phyloP scores from a whole-genome alignment of 345 rosid genomes.

The Clarkia xantiana region DNA sequence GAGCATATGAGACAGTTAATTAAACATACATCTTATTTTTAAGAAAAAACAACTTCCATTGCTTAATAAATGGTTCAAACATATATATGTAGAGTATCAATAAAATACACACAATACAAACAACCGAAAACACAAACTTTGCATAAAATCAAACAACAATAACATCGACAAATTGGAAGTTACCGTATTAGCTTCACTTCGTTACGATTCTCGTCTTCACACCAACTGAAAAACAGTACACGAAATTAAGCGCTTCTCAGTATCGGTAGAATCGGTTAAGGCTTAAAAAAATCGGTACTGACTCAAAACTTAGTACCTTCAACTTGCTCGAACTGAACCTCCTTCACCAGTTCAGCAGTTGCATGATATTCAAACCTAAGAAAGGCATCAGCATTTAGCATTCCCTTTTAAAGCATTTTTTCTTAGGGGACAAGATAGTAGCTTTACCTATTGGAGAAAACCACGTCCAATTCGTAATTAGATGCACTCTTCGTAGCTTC shows the following conservation, averaged over 20 bases:
- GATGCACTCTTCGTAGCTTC: slow-evolving; percentile 72
- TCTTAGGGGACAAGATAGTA: neutral
- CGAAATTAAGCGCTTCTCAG: neutral
- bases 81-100: too few relatives aligned
- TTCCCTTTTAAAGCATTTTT: too few relatives aligned
- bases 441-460: slow-evolving; percentile 62
- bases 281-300: neutral
- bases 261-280: neutral
- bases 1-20: too few relatives aligned
- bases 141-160: too few relatives aligned
- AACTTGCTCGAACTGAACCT: slow-evolving; percentile 63
- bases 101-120: too few relatives aligned
- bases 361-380: slow-evolving; percentile 75
- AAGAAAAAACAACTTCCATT: too few relatives aligned
- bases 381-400: neutral
- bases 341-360: slow-evolving; percentile 63
- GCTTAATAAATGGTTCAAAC: too few relatives aligned
- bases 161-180: too few relatives aligned
- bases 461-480: slow-evolving; percentile 70
- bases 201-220: slow-evolving; percentile 53
- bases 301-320: slow-evolving; percentile 36
- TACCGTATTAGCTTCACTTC: slow-evolving; percentile 29
- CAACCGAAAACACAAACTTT: too few relatives aligned
- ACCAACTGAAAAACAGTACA: slow-evolving; percentile 37
- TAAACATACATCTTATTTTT: too few relatives aligned